Base-by-base conservation (phyloP, 345 rosid species). In the Capsella bursapastoris region DNA sequence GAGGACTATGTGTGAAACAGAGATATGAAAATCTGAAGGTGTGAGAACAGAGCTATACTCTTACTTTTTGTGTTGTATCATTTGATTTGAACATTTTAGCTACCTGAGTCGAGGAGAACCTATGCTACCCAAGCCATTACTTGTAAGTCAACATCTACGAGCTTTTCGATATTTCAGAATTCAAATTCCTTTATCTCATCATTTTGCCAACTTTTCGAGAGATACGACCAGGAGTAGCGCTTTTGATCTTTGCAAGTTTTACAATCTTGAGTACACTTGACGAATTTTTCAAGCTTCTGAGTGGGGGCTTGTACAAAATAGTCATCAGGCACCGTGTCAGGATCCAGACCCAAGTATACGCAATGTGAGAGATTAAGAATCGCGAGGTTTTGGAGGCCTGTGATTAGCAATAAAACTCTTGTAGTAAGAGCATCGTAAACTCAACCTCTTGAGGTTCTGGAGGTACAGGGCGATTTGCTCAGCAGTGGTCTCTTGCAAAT, bases 291-390 rank as follows among this genome's bases (percentile, higher is more conserved):
- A 38, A 31, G 75, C 66, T 70, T 70, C 38, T n/a, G 67, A 71
- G 29, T 27, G 27, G 50, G 57, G 29, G 66, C 74, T 25, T 59
- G 48, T 25, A 25, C 66, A 59, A 48, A 31, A 22, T 34, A 2
- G 15, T 47, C 58, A 47, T 8, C 10, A 35, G 28, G n/a, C 29
- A 58, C n/a, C 15, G 25, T 9, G 4, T 22, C n/a, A 57, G 0
- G 6, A 32, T 12, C 1, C 25, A 16, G 0, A 34, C 0, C 56
- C 45, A 18, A 35, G 34, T 45, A 15, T 58, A 13, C 13, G 57
- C 75, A 49, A 60, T 49, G 60, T 71, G 75, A 37, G 4, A 71
- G 50, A 60, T 71, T 61, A 50, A 71, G 60, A 13, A 62, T 12
- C 4, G 1, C 4, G 27, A 38, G 51, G 9, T 61, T 50, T 51